Conservation (phyloP, 805 yeast genomes). For the Cyberlindnera euphorbiiphila region DNA sequence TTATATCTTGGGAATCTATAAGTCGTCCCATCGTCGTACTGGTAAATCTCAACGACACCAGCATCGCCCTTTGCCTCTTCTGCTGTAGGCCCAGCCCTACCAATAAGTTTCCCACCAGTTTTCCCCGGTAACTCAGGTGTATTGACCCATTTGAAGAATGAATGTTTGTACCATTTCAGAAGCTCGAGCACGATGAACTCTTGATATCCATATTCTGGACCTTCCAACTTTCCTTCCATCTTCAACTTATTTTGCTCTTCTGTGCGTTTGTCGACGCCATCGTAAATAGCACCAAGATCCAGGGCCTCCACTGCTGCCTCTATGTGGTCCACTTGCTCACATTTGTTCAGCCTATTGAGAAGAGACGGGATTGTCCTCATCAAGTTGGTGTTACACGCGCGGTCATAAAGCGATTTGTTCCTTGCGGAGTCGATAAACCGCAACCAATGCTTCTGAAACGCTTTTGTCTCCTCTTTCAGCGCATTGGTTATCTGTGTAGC, state of each 20-base stretch:
- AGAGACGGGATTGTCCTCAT: not conserved
- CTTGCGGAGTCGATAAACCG: not conserved
- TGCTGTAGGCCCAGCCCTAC: slow-evolving; percentile 39
- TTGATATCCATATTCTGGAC: slow-evolving; percentile 37
- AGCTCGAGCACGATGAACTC: slow-evolving; percentile 58
- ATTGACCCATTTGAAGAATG: slow-evolving; percentile 82
- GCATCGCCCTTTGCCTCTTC: slow-evolving; percentile 49
- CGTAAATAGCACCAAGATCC: slow-evolving; percentile 55
- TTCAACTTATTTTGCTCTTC: slow-evolving; percentile 27
- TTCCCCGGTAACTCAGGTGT: slow-evolving; percentile 63
- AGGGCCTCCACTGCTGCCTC: slow-evolving; percentile 53
- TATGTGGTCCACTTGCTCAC: slow-evolving; percentile 15
- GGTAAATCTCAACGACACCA: slow-evolving; percentile 57
- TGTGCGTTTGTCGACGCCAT: slow-evolving; percentile 53
- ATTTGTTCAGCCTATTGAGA: not conserved
- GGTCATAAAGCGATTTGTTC: not conserved
- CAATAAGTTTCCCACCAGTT: slow-evolving; percentile 33
- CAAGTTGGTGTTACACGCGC: not conserved
- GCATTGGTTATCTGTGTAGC: not conserved
- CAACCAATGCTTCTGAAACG: not conserved
- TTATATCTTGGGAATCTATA: slow-evolving; percentile 77
- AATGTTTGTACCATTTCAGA: slow-evolving; percentile 67
- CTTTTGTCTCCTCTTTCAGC: not conserved
- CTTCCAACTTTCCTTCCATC: slow-evolving; percentile 9
- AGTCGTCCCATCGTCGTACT: slow-evolving; percentile 48